Base-by-base conservation (phyloP, 768 basidiomycete species). In the Lentinula boryana region DNA sequence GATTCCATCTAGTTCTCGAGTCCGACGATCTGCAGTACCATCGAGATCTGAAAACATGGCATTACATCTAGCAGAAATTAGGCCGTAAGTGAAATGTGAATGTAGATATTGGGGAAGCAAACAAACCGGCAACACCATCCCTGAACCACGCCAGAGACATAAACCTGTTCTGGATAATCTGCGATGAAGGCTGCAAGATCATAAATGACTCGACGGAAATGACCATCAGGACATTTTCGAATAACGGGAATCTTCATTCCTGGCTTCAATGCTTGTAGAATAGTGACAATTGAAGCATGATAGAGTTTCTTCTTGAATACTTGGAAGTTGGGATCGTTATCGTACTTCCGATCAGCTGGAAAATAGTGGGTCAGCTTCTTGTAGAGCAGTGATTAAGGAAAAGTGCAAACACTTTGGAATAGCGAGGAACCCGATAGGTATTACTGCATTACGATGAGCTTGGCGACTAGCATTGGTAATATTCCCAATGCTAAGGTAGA, bases 401-500 rank as follows among this genome's bases (percentile, higher is more conserved):
- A 23, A 23, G 23, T 23, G 23, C 36, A 41, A 46, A 74, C 72
- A 61, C 65, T 75, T 73, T 15, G 71, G 69, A 40, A 74, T 72
- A 1, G 70, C 56, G 1, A 74, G 61, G 55, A 74, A 75, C 0
- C 57, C 66, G 0, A 68, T 33, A 0, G 67, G 12, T 46, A 56
- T 54, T 7, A 75, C 63, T 5, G 66, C 71, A 62, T 72, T 68
- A 1, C 67, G 63, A 63, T 76, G 75, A 0, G 68, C 74, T 1
- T 67, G 68, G 0, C 71, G 71, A 10, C 69, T 69, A 31, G 58
- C 64, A 50, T 76, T 77, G 31, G 71, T 65, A 2, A 75, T 49
- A 48, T 72, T 69, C 1, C 75, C 75, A 50, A 70, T 66, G 0
- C 72, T 74, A 5, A 68, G 27, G 61, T 77, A 76, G 0, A 74